Evolutionary conservation across 2,329 filamentous ascomycete species (phyloP), one percentile per base, ranked within the genome.

Genomic region (Arthroderma uncinatum): DNA sequence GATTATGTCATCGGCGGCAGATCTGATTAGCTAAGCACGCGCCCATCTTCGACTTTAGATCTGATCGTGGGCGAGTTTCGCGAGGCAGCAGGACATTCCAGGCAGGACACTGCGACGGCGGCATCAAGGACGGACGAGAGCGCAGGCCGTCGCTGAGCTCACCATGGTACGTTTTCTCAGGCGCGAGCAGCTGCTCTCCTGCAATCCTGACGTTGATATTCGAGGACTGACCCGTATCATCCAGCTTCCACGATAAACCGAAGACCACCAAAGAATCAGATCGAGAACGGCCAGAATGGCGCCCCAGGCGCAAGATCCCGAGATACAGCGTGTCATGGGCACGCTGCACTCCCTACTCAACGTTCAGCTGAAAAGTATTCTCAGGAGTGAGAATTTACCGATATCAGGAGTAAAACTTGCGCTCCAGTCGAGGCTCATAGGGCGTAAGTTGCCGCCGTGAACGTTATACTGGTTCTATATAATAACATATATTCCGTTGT

Each of bases 331-430:
- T 58, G 68, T 78, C 21, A 69, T 71, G 53, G 71, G 72, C 54
- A 70, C 75, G 61, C 72, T 79, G 53, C 82, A 81, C 66, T 77
- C 73, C 7, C 71, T 84, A 55, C 74, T 82, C 56, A 84, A 83
- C 66, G 76, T 75, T 59, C 84, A 91, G 65, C 80, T 96, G 53
- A 87, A 89, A 65, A 79, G 79, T 55, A 85, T 97, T 62, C 87
- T 92, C 67, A 80, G 82, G 61, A 76, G 81, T 60, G 88, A 95
- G 73, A 81, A 83, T 50, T 76, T 95, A 36, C 80, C 82, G 62
- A 86, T 88, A 60, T 87, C 85, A 28, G 93, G 93, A 19, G 85
- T 93, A 66, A 98, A 98, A 77, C 82, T 83, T 34, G 81, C 87
- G 42, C 76, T 97, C 59, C 90, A 95, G 72, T 75, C 76, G 58